Base-by-base conservation (phyloP, 331 rosid genomes). In the Malus hybrid region DNA sequence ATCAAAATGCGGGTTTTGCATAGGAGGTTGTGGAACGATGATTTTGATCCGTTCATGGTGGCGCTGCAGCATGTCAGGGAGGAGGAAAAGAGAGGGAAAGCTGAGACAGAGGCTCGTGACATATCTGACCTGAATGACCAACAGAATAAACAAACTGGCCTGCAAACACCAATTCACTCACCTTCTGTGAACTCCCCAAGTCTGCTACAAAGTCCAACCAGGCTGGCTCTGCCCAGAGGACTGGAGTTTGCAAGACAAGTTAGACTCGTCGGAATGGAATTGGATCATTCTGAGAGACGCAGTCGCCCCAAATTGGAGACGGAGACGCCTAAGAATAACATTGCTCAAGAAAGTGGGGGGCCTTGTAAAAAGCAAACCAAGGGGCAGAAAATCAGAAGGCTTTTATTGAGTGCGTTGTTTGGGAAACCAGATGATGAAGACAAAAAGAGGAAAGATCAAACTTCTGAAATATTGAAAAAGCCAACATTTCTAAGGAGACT, bases 21-120 rank as follows among this genome's bases (percentile, higher is more conserved):
- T 2, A 76, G 22, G 44, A 74, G 83, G 74, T 77, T 82, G 77
- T 85, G 93, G 96, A 87, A 89, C 13, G 97, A 94, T 82, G 93
- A 85, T 63, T 89, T 87, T 80, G 99, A 94, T 85, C 99, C 99
- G 1, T 94, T 90, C 88, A 77, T 39, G 89, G 96, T 57, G 75
- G 96, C 92, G 27, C 56, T 92, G 66, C 82, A 92, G 84, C 79
- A 77, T 54, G 95, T 90, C 15, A 91, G n/a, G 84, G 83, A 73
- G 60, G 83, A 73, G 55, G 89, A 82, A n/a, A 78, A 46, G 79
- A 67, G 82, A 55, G 76, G 69, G 39, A 57, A 73, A 69, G 59
- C 74, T 69, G 27, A 29, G 57, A 76, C 62, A 50, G 20, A 71
- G 42, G 71, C 56, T 69, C 22, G 62, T 33, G 83, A 65, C 28